These are phyloP conservation scores for Iris pallida DNA, from an alignment of 116 monocot species.

Conservation along the genomic window DNA sequence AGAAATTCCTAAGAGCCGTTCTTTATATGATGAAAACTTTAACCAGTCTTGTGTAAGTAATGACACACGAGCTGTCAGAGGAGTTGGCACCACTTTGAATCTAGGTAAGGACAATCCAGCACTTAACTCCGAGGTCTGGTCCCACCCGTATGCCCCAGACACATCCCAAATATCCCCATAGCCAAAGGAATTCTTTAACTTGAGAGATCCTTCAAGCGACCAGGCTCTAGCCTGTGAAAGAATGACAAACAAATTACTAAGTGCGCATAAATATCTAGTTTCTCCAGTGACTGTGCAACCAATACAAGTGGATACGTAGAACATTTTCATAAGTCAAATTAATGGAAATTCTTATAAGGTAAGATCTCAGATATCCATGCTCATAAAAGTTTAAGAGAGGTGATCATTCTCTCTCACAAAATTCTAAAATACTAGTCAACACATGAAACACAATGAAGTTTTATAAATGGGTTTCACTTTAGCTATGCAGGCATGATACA, in stretches of 20 bases:
- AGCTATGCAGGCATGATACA: too few relatives aligned
- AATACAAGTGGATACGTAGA: too few relatives aligned
- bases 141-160: constrained; percentile 66
- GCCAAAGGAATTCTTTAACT: constrained; percentile 77
- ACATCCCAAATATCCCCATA: constrained; percentile 90
- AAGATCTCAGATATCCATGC: too few relatives aligned
- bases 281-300: too few relatives aligned
- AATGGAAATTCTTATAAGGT: too few relatives aligned
- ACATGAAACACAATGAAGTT: too few relatives aligned
- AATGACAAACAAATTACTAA: background rate
- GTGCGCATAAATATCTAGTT: too few relatives aligned
- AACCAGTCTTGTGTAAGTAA: constrained; percentile 85
- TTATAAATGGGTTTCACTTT: too few relatives aligned
- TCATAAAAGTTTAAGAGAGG: too few relatives aligned
- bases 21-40: constrained; percentile 82
- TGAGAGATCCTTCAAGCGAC: constrained; percentile 79
- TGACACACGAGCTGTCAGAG: constrained; percentile 51
- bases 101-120: constrained; percentile 67
- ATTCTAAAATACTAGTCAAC: too few relatives aligned
- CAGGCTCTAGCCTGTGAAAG: constrained; percentile 56
- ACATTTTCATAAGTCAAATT: too few relatives aligned
- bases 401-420: too few relatives aligned
- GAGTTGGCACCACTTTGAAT: constrained; percentile 65
- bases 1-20: constrained; percentile 62
- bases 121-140: constrained; percentile 72